Evolutionary conservation across 345 rosid genomes (phyloP), one percentile per base, ranked within the genome.

Genomic region (Eucalyptus curtisii): DNA sequence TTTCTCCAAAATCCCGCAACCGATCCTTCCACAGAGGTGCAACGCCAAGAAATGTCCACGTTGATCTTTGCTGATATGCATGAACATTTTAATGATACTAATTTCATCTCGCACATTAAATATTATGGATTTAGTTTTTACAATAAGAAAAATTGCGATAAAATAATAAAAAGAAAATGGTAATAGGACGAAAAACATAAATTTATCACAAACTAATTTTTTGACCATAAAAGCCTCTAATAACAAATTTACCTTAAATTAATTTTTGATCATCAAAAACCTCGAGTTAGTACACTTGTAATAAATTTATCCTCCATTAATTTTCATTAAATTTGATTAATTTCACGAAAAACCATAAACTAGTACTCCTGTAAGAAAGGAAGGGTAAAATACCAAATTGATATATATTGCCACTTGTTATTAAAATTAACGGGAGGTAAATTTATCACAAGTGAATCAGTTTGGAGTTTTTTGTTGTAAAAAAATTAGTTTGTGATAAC

Each of bases 381-480:
- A 42, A 42, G 5, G 5, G 42, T 42, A 5, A 42, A 42, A 42
- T 42, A 40, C 42, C 42, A 40, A 40, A 4, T 40, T 40, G 5
- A 4, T 40, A 40, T 40, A 40, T 1, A 17, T 8, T 50, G 0
- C 4, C 9, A 50, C 55, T 7, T 50, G 24, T 19, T 52, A 52
- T 17, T 52, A 52, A 50, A 50, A 50, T 50, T 50, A 6, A 50
- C 3, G 1, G 0, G 16, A 0, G 1, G 4, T 52, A 52, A 52
- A 19, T 52, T 55, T 55, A 8, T 55, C 0, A 57, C 1, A 57
- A 25, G 0, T 5, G 0, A 2, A 4, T 22, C 0, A 1, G 1
- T 55, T 55, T 25, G 0, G 3, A 0, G 3, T 10, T 22, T 2
- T 55, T 25, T 24, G 61, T 55, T 1, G 1, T 24, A 24, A 24